These are phyloP conservation scores for Austroboletus rostrupii DNA, from an alignment of 1,284 basidiomycete species.

Conservation along the genomic window DNA sequence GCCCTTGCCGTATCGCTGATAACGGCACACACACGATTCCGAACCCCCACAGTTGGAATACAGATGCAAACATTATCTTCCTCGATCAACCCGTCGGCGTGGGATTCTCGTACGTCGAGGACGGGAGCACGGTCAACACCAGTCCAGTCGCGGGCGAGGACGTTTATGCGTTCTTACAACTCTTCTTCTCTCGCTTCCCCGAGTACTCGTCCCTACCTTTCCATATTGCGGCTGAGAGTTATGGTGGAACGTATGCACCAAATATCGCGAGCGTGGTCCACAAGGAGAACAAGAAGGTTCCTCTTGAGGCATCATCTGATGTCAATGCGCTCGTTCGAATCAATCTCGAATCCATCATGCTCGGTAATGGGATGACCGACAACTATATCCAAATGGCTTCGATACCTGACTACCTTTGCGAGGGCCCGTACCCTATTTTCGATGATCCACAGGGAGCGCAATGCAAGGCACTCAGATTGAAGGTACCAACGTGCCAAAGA, in stretches of 20 bases:
- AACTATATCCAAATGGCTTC: constrained; percentile 71
- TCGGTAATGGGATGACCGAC: constrained; percentile 82
- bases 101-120: constrained; percentile 82
- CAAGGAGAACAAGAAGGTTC: constrained; percentile 64
- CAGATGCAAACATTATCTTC: constrained; percentile 61
- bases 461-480: constrained; percentile 59
- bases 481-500: constrained; percentile 69
- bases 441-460: constrained; percentile 65
- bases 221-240: constrained; percentile 73
- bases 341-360: constrained; percentile 74
- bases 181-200: constrained; percentile 75
- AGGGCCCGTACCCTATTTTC: constrained; percentile 71
- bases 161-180: constrained; percentile 85
- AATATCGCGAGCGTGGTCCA: constrained; percentile 76
- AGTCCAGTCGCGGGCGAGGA: constrained; percentile 77
- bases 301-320: constrained; percentile 14
- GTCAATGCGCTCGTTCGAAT: constrained; percentile 47
- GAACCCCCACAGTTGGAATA: constrained; percentile 82
- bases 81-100: constrained; percentile 88
- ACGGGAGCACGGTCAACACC: constrained; percentile 66
- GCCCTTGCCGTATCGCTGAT: constrained; percentile 74
- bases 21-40: constrained; percentile 64
- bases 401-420: constrained; percentile 80
- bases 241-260: constrained; percentile 79
- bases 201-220: constrained; percentile 66